Evolutionary conservation across 352 stramenopile species (phyloP).

Genomic region (Phytophthora lateralis): DNA sequence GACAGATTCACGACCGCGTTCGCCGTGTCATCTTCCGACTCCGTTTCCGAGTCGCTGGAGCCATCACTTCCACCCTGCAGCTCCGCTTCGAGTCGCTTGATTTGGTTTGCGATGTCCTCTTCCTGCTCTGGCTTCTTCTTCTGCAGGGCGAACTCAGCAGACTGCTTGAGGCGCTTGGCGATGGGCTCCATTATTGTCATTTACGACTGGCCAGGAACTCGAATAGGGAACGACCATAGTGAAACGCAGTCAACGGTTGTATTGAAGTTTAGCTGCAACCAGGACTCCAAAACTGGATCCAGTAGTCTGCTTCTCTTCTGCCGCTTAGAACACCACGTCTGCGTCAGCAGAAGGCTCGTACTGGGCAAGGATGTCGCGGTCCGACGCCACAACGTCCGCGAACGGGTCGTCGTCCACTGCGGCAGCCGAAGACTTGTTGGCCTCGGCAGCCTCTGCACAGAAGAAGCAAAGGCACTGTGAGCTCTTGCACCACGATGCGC

Average conservation of each 20-base stretch:
- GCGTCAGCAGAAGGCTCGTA: slow-evolving; percentile 76
- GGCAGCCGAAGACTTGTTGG: slow-evolving; percentile 13
- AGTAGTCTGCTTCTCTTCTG: background rate
- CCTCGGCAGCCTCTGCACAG: slow-evolving; percentile 15
- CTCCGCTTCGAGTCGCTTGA: slow-evolving; percentile 75
- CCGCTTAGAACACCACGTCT: slow-evolving; percentile 80
- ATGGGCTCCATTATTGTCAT: slow-evolving; percentile 72
- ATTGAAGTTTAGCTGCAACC: slow-evolving; percentile 30
- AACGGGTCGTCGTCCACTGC: slow-evolving; percentile 65
- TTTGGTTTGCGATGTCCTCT: slow-evolving; percentile 70
- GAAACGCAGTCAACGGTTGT: slow-evolving; percentile 28
- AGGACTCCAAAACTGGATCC: slow-evolving; percentile 10
- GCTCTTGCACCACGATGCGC: background rate
- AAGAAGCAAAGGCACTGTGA: slow-evolving; percentile 1
- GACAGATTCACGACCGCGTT: slow-evolving; percentile 68
- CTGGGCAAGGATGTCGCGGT: slow-evolving; percentile 82
- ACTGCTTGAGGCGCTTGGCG: slow-evolving; percentile 83
- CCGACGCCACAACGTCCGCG: slow-evolving; percentile 67
- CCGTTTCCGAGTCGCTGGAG: slow-evolving; percentile 37
- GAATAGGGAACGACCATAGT: slow-evolving; percentile 20
- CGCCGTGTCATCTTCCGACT: slow-evolving; percentile 28
- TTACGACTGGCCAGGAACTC: slow-evolving; percentile 29
- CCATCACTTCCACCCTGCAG: slow-evolving; percentile 47
- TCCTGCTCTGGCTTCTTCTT: slow-evolving; percentile 21
- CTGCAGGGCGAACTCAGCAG: slow-evolving; percentile 62